Conservation (phyloP, 441 rosid species). For the Dalechampia spathulata region DNA sequence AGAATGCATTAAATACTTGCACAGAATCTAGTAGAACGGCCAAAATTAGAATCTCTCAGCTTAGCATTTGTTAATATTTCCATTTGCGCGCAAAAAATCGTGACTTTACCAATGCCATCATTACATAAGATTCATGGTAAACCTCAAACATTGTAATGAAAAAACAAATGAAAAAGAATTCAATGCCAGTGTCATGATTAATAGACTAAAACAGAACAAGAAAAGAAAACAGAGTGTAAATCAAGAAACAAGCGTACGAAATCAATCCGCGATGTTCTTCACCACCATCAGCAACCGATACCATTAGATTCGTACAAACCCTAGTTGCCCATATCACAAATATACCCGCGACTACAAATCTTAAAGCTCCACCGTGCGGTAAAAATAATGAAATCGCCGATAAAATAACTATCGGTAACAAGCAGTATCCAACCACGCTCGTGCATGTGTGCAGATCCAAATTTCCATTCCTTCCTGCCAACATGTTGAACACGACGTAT, state of each 20-base stretch:
- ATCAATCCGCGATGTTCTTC: slow-evolving; percentile 87
- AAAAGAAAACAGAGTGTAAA: slow-evolving; percentile 79
- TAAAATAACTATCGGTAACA: slow-evolving; percentile 76
- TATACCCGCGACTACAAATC: slow-evolving; percentile 44
- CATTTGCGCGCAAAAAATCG: no score
- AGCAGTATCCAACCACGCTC: slow-evolving; percentile 76
- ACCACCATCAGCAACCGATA: slow-evolving; percentile 74
- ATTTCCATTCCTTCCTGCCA: slow-evolving; percentile 84
- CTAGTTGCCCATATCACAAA: slow-evolving; percentile 82
- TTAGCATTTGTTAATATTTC: no score
- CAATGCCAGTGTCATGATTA: no score
- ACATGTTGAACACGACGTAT: slow-evolving; percentile 79
- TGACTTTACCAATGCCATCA: no score
- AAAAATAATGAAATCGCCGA: slow-evolving; percentile 70
- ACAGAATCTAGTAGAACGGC: no score
- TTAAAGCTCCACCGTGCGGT: slow-evolving; percentile 50
- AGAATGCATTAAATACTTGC: no score
- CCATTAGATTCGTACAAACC: slow-evolving; percentile 68
- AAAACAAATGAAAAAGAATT: no score
- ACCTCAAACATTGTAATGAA: no score
- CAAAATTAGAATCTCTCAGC: no score
- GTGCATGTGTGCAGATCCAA: slow-evolving; percentile 84
- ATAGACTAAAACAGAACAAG: slow-evolving; percentile 88
- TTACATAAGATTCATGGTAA: no score
- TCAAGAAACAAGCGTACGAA: slow-evolving; percentile 88